Percentiles rank a stretch among this genome's conserved stretches.
Evolutionary conservation across 2,329 filamentous ascomycete genomes (phyloP).

Genomic region (Ilyonectria sp.): DNA sequence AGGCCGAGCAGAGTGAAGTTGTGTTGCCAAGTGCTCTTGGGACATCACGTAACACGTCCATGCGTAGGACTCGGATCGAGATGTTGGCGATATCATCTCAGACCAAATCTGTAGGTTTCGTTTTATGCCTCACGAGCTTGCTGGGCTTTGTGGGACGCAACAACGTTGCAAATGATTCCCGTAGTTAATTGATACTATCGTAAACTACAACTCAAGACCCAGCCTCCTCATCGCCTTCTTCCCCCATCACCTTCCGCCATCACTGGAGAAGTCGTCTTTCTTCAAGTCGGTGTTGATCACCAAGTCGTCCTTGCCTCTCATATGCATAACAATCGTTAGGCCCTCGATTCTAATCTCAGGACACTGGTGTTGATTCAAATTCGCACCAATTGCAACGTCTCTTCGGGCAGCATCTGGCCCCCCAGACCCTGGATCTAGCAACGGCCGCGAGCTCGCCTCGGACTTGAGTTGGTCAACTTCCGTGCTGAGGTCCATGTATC

Average conservation of each 20-base stretch:
- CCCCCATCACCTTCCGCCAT: conserved; percentile 1
- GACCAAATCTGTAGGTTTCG: background rate
- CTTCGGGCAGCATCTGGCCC: conserved; percentile 28
- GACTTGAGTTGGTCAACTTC: conserved; percentile 60
- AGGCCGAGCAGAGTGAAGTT: background rate
- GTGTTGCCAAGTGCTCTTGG: background rate
- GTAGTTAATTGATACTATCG: conserved; percentile 13
- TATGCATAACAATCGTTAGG: conserved; percentile 66
- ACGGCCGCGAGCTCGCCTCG: conserved; percentile 50
- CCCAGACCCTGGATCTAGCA: conserved; percentile 29
- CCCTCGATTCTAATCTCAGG: conserved; percentile 62
- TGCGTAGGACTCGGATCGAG: background rate
- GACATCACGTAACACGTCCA: background rate
- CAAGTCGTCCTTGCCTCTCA: conserved; percentile 65
- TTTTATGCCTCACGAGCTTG: background rate
- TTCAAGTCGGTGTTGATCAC: conserved; percentile 66
- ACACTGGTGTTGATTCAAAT: conserved; percentile 42
- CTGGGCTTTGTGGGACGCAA: background rate
- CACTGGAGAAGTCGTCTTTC: conserved; percentile 25
- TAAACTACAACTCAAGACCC: conserved; percentile 23
- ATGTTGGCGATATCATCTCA: background rate
- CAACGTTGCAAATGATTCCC: background rate
- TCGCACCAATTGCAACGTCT: conserved; percentile 41
- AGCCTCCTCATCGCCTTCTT: conserved; percentile 15
- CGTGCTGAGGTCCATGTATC: conserved; percentile 57